phyloP scores from a whole-genome alignment of 305 asterid genomes.

The Fraxinus sp. region DNA sequence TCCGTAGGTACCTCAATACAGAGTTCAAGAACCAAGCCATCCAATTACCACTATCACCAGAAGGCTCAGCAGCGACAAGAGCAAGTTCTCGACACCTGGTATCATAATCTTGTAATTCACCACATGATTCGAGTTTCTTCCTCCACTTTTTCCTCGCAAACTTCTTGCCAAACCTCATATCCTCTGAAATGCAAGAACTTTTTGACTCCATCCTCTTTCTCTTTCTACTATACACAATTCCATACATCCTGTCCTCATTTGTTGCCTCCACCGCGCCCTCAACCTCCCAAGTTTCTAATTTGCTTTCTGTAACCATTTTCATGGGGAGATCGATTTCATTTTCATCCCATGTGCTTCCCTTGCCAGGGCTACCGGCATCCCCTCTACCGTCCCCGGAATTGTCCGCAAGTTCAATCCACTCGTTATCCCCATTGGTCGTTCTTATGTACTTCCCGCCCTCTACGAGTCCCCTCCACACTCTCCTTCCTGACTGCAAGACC shows the following conservation, averaged over 20 bases:
- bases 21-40: constrained; percentile 52
- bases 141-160: constrained; percentile 57
- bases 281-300: not conserved
- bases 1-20: constrained; percentile 56
- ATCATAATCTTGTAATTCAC: not conserved
- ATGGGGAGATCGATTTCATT: constrained; percentile 16
- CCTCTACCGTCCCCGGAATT: constrained; percentile 43
- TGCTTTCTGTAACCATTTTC: constrained; percentile 19
- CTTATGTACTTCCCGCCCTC: constrained; percentile 37
- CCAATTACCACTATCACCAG: constrained; percentile 37
- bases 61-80: constrained; percentile 34
- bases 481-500: constrained; percentile 81
- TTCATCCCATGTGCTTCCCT: constrained; percentile 27
- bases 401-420: constrained; percentile 35
- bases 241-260: constrained; percentile 35
- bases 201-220: constrained; percentile 37
- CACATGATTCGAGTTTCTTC: constrained; percentile 30
- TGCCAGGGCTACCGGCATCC: constrained; percentile 28
- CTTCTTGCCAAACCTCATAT: constrained; percentile 52
- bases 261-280: constrained; percentile 14
- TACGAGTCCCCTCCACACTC: constrained; percentile 46
- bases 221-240: constrained; percentile 58
- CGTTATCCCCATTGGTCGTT: constrained; percentile 33
- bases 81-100: constrained; percentile 30
- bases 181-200: constrained; percentile 18